Conservation (phyloP, 2,329 filamentous ascomycete genomes). For the Talaromyces amestolkiae region DNA sequence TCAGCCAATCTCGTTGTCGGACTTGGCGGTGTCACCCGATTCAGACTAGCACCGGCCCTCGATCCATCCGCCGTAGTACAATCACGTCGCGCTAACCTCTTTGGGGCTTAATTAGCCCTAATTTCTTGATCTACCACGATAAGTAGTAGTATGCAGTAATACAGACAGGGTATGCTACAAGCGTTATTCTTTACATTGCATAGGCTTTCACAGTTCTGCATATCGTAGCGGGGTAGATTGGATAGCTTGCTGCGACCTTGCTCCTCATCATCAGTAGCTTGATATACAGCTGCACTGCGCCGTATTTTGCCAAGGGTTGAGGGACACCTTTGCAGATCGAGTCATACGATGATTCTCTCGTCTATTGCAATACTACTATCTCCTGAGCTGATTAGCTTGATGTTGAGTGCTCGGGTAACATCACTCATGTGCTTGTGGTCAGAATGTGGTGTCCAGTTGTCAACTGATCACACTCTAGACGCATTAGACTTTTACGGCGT, state of each 20-base stretch:
- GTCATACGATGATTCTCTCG: neutral
- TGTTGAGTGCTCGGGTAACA: neutral
- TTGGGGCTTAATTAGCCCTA: slow-evolving; percentile 6
- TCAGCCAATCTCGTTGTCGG: neutral
- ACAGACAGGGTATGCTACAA: neutral
- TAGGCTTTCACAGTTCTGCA: neutral
- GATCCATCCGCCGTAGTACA: neutral
- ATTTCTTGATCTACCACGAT: neutral
- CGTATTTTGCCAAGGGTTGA: slow-evolving; percentile 1
- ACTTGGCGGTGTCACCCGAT: neutral
- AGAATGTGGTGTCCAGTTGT: neutral
- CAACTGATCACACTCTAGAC: neutral
- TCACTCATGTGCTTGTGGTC: neutral
- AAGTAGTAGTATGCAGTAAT: neutral
- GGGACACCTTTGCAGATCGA: neutral
- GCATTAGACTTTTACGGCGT: neutral
- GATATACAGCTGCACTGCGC: slow-evolving; percentile 2
- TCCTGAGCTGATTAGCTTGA: neutral
- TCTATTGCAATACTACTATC: too few relatives aligned
- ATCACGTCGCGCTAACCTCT: neutral
- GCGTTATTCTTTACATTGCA: neutral
- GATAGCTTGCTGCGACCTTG: neutral
- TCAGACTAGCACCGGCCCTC: neutral
- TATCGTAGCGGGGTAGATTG: slow-evolving; percentile 1
- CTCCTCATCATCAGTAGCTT: neutral